Conservation (phyloP, 1,139 yeast genomes). For the Blastobotrys serpentis region DNA sequence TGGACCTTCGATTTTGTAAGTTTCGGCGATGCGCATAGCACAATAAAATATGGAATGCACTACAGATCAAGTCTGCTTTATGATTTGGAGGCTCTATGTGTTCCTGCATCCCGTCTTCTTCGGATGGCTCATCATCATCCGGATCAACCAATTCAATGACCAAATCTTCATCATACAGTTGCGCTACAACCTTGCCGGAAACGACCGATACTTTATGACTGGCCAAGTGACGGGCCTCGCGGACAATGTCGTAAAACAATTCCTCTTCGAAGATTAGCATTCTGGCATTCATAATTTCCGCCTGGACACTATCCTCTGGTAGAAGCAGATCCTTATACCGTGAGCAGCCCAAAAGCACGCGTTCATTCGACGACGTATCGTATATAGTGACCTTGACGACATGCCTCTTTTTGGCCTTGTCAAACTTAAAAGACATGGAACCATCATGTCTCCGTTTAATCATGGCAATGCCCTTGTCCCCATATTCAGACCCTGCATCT, state of each 20-base stretch:
- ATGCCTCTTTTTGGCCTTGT: conserved; percentile 32
- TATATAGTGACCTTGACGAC: conserved; percentile 43
- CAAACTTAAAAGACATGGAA: conserved; percentile 35
- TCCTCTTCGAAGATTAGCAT: conserved; percentile 85
- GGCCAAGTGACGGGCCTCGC: conserved; percentile 73
- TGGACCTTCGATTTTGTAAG: conserved; percentile 44
- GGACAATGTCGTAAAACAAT: conserved; percentile 63
- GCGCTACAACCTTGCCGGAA: conserved; percentile 62
- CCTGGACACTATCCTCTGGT: conserved; percentile 27
- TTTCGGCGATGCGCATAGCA: conserved; percentile 59
- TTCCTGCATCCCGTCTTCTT: conserved; percentile 20
- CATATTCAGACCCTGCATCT: conserved; percentile 80
- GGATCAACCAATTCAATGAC: conserved; percentile 63
- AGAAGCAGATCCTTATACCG: conserved; percentile 19
- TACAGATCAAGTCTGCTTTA: conserved; percentile 54
- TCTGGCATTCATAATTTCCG: conserved; percentile 45
- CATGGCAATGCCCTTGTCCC: conserved; percentile 73
- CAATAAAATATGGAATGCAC: conserved; percentile 57
- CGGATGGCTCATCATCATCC: conserved; percentile 22
- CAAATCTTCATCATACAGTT: conserved; percentile 61
- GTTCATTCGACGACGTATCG: conserved; percentile 29
- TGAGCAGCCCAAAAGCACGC: conserved; percentile 29
- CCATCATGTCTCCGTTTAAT: conserved; percentile 46
- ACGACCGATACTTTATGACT: conserved; percentile 70
- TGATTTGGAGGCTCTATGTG: conserved; percentile 20